These are phyloP conservation scores for Globisporangium sylvaticum DNA, from an alignment of 352 stramenopile genomes.

Conservation along the genomic window DNA sequence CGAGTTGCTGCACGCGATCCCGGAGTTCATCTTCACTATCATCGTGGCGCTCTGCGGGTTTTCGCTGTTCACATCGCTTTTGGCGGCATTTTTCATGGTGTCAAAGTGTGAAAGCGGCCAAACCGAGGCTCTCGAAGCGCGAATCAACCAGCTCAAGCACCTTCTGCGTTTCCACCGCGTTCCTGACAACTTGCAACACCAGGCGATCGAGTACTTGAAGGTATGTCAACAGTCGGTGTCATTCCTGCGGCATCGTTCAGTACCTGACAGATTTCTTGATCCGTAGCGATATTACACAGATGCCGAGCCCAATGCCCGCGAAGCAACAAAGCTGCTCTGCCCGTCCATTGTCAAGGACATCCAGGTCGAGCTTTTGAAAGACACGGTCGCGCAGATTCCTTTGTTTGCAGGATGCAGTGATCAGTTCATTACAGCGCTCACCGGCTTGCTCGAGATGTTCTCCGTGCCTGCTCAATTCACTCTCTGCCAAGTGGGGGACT, in stretches of 20 bases:
- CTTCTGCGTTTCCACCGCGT: constrained; percentile 62
- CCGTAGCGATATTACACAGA: constrained; percentile 53
- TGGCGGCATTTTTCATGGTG: constrained; percentile 60
- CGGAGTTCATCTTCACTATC: constrained; percentile 48
- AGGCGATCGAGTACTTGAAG: constrained; percentile 59
- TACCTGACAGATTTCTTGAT: background rate
- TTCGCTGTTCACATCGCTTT: constrained; percentile 58
- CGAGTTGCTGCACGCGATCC: constrained; percentile 26
- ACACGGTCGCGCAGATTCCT: constrained; percentile 51
- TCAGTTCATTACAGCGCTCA: constrained; percentile 63
- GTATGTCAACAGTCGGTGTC: background rate
- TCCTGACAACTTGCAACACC: constrained; percentile 37
- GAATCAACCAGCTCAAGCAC: constrained; percentile 66
- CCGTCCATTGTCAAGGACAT: constrained; percentile 75
- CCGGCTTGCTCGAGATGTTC: constrained; percentile 60
- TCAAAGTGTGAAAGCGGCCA: constrained; percentile 63
- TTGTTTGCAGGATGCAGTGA: constrained; percentile 60
- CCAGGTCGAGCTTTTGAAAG: constrained; percentile 60
- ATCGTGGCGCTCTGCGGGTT: constrained; percentile 47
- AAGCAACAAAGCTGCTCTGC: constrained; percentile 59
- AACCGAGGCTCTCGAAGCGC: constrained; percentile 35
- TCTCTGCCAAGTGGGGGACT: constrained; percentile 49
- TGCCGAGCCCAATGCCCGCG: constrained; percentile 60
- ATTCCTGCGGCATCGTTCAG: background rate
- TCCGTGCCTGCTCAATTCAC: constrained; percentile 50